Conservation (phyloP, 1,284 basidiomycete species). For the Sutorius eximius region DNA sequence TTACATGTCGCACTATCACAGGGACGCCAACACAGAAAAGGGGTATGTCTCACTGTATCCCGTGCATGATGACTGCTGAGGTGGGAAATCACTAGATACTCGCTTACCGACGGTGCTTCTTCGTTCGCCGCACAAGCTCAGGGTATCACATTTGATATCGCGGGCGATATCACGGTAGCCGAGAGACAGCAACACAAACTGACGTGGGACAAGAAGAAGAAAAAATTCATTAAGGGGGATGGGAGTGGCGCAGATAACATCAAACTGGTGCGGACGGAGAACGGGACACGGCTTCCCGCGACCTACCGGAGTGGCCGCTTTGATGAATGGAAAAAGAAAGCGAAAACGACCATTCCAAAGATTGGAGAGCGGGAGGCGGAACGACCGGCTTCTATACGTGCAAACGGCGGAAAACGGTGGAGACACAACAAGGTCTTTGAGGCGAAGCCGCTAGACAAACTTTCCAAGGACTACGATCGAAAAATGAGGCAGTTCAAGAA, state of each 20-base stretch:
- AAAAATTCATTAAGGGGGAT: slow-evolving; percentile 88
- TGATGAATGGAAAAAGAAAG: slow-evolving; percentile 92
- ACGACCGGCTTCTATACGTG: slow-evolving; percentile 30
- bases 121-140: slow-evolving; percentile 86
- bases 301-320: slow-evolving; percentile 92
- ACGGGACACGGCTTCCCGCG: slow-evolving; percentile 89
- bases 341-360: slow-evolving; percentile 68
- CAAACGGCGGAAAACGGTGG: slow-evolving; percentile 55
- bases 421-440: slow-evolving; percentile 62
- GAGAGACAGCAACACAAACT: slow-evolving; percentile 66
- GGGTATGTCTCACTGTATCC: slow-evolving; percentile 55
- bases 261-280: slow-evolving; percentile 93
- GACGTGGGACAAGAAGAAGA: slow-evolving; percentile 96
- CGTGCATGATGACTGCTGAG: neutral
- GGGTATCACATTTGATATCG: slow-evolving; percentile 80
- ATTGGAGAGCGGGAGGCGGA: slow-evolving; percentile 69
- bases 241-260: slow-evolving; percentile 90
- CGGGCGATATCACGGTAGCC: slow-evolving; percentile 66
- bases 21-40: slow-evolving; percentile 82
- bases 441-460: slow-evolving; percentile 73
- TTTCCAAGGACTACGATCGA: slow-evolving; percentile 67
- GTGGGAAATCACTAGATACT: slow-evolving; percentile 59
- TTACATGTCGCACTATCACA: slow-evolving; percentile 91
- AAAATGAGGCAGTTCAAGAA: slow-evolving; percentile 65
- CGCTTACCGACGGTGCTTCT: slow-evolving; percentile 77